Base-by-base conservation (phyloP, 805 yeast genomes). In the Ogataea trehalophila region DNA sequence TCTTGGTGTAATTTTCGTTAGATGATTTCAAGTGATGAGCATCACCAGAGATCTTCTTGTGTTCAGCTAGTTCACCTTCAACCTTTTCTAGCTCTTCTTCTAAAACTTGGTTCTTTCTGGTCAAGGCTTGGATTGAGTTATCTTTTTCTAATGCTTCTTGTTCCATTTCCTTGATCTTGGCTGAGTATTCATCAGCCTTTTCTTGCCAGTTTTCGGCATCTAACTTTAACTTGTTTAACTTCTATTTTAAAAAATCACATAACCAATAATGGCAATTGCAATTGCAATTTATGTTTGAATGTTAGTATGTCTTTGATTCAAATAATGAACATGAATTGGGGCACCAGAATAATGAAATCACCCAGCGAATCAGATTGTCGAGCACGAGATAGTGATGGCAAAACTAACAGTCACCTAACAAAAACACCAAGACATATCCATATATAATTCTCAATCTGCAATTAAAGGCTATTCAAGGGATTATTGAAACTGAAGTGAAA, bases 141-240 rank as follows among this genome's bases (percentile, higher is more conserved):
- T 94, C 99, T 75, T 91, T 91, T 58, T 88, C 92, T 58, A 87
- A 75, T 66, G 80, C 79, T 65, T 89, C 96, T 74, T 92, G 97
- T 71, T 92, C 98, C 69, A 92, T 77, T 65, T 77, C 85, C 78
- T 91, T 94, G 73, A 87, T 81, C 68, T 83, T 83, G 54, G 77
- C 81, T 52, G 82, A 72, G 62, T 87, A 79, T 62, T 87, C 96
- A 65, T 94, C 99, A 52, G 94, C 84, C 76, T 90, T 88, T 69
- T 89, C 97, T 76, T 92, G 97, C 89, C 99, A 95, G 61, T 85
- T 76, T 75, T 94, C 99, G 58, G 96, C 92, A 68, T 94, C 98
- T 62, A 87, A 76, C 74, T 92, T 91, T 70, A 94, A 82, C 72
- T 83, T 83, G 77, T 75, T 84, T 74, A 90, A 76, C 80, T 89